Base-by-base conservation (phyloP, 2,329 filamentous ascomycete genomes). In the Aspergillus neotritici region DNA sequence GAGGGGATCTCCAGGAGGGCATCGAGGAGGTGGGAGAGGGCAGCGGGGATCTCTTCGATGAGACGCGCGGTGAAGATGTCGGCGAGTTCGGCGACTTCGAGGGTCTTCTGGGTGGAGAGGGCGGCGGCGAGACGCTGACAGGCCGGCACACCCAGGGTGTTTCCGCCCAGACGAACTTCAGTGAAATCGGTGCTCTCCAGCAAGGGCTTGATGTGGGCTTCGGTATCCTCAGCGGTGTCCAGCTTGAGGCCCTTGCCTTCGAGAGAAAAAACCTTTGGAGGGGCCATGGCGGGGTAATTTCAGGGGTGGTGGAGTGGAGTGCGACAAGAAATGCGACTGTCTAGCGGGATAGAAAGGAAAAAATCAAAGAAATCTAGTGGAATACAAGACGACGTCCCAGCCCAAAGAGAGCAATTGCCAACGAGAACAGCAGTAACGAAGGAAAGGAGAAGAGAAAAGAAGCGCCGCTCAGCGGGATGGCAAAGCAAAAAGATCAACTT, bases 11-110 rank as follows among this genome's bases (percentile, higher is more conserved):
- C 85, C 44, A 96, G 81, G 33, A 97, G 82, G 4, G 91, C 84
- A 32, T 83, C 89, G 41, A 98, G 82, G 37, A 98, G 82, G 46
- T 80, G 83, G 35, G 86, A 86, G 42, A 98, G 80, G 6, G 93
- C 91, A 52, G 85, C 84, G 37, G 93, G 93, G 51, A 98, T 98
- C 67, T 98, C 93, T 67, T 83, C 86, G 50, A 97, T 82, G 35
- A 97, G 80, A 54, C 93, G 87, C 28, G 87, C 87, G 46, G 93
- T 98, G 74, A 97, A 98, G 74, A 98, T 95, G 67, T 98, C 93
- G 66, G 90, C 90, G 44, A 98, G 77, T 71, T 96, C 94, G 62
- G 87, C 90, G 61, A 83, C 74, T 51, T 86, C 79, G 33, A 96
- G 76, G 50, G 76, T 84, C 71, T 87, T 87, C 73, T 97, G 94